These are phyloP conservation scores for Termitomyces sp. DNA, from an alignment of 768 basidiomycete genomes.

Conservation along the genomic window DNA sequence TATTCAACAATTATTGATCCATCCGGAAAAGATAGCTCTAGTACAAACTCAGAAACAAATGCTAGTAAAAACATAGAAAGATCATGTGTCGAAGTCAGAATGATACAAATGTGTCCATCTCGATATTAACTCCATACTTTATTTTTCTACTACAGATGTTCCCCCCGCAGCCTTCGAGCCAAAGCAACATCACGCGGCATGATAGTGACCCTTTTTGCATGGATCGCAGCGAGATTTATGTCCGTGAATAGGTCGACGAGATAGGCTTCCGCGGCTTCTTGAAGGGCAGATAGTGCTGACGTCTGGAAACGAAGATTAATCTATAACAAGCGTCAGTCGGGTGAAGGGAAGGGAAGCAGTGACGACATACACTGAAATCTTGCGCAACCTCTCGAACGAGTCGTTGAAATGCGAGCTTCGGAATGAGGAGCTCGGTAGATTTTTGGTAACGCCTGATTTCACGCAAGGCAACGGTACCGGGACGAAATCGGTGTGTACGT, in stretches of 20 bases:
- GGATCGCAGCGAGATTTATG: constrained; percentile 15
- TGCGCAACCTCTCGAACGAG: constrained; percentile 19
- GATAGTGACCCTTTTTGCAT: constrained; percentile 18
- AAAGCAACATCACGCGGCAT: constrained; percentile 13
- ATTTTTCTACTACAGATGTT: neutral
- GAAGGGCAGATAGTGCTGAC: constrained; percentile 15
- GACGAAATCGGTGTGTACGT: constrained; percentile 81
- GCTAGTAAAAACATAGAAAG: too few relatives aligned
- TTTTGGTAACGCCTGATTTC: constrained; percentile 19
- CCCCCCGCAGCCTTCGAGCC: constrained; percentile 13
- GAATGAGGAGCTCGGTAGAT: constrained; percentile 16
- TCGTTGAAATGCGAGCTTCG: constrained; percentile 16
- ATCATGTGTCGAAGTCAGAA: too few relatives aligned
- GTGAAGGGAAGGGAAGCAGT: neutral
- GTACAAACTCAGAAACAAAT: too few relatives aligned
- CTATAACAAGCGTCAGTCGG: neutral
- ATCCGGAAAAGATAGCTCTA: too few relatives aligned
- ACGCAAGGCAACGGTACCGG: constrained; percentile 17
- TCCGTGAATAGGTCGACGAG: constrained; percentile 16
- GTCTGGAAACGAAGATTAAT: constrained; percentile 13
- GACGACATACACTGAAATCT: constrained; percentile 9
- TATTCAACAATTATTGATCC: too few relatives aligned
- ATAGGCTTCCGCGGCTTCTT: constrained; percentile 18
- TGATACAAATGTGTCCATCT: neutral
- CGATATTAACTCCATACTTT: neutral